Evolutionary conservation across 176 grass and related monocot species (phyloP), one percentile per base, ranked within the genome.

Genomic region (Calamus simplicifolius): DNA sequence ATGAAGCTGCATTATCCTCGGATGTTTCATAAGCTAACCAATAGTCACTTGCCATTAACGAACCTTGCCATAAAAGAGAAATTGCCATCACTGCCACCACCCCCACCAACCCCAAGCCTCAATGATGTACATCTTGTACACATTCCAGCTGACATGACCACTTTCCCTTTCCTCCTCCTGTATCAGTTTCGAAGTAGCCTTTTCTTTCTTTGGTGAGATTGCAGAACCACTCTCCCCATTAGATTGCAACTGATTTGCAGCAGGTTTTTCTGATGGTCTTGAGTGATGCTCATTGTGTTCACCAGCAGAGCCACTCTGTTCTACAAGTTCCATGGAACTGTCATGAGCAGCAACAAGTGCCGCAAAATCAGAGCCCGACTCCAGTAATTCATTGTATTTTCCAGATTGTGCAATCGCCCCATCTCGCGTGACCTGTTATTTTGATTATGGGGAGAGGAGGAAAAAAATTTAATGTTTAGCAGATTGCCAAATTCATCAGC

Each of bases 301-400:
- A 19, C 54, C 25, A 18, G 16, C n/a, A 43, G 27, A 10, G 18
- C 59, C 67, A 29, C 79, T 83, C 61, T 78, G 64, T 27, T 98
- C 93, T 13, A 98, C 88, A 18, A 89, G 84, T 51, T 98, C 93
- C 93, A 98, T 98, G 17, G 93, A 98, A 73, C 84, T 92, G 59
- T 98, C 81, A 67, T 92, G 93, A 49, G 88, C 88, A 4, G 79
- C 88, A 0, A 92, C 93, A 8, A 98, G 87, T 3, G 76, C 75
- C 5, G 84, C 88, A 4, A 98, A 98, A 58, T 98, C 84, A 0
- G 84, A 57, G n/a, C 79, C 84, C 1, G 60, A 2, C 38, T 73
- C 18, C 16, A 98, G 79, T 50, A 98, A 69, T 55, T 92, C 88
- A 12, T 73, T 55, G 54, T 98, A 92, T 70, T 85, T 92, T 54